These are phyloP conservation scores for Crithidia expoeki DNA, from an alignment of 208 protist species.

Conservation along the genomic window DNA sequence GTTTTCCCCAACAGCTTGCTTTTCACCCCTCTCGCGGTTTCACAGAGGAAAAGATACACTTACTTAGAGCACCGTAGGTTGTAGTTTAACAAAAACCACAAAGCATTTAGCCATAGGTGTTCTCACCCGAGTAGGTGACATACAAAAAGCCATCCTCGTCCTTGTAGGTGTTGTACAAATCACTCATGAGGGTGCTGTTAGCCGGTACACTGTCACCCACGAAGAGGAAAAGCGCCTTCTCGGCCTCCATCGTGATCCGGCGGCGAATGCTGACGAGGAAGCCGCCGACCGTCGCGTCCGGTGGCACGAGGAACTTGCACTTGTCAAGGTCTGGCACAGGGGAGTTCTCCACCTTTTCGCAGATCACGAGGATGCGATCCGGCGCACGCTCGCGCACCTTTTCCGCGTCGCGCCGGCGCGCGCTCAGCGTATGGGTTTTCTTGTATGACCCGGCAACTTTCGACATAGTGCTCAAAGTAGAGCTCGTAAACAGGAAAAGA, in stretches of 20 bases:
- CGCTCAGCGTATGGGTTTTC: slow-evolving; percentile 69
- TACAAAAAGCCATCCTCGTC: slow-evolving; percentile 95
- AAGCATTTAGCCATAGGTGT: slow-evolving; percentile 82
- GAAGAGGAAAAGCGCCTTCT: slow-evolving; percentile 95
- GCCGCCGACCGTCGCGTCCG: slow-evolving; percentile 91
- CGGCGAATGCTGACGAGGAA: slow-evolving; percentile 95
- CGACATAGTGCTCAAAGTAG: slow-evolving; percentile 7
- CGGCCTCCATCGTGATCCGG: slow-evolving; percentile 89
- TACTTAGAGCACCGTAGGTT: not conserved
- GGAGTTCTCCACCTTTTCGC: slow-evolving; percentile 89
- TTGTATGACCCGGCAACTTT: slow-evolving; percentile 49
- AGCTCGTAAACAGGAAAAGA: not conserved
- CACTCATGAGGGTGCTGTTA: slow-evolving; percentile 61
- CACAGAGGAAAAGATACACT: not conserved
- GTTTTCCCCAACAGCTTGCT: not conserved
- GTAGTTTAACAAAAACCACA: too few species aligned
- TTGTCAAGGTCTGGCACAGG: slow-evolving; percentile 92
- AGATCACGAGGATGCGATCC: slow-evolving; percentile 91
- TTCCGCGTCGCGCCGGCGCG: slow-evolving; percentile 64
- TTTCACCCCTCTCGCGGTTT: not conserved
- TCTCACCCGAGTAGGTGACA: slow-evolving; percentile 88
- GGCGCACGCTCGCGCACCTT: slow-evolving; percentile 76
- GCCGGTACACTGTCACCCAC: slow-evolving; percentile 91
- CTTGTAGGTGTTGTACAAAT: slow-evolving; percentile 91
- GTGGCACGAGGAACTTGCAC: slow-evolving; percentile 91